phyloP scores from a whole-genome alignment of 2,329 filamentous ascomycete genomes.

The Septoria linicola region DNA sequence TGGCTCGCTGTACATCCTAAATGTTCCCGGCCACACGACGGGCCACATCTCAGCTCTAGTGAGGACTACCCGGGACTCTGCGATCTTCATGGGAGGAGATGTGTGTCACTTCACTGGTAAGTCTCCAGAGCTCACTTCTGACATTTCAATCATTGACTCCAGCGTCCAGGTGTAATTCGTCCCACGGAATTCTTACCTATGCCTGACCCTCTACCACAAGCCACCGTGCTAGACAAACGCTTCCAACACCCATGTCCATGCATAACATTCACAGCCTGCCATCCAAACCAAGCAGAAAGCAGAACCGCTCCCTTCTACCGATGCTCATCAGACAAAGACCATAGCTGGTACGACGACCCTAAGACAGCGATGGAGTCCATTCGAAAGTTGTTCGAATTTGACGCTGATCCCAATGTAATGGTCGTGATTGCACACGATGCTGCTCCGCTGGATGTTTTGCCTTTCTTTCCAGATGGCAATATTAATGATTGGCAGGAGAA shows the following conservation, averaged over 20 bases:
- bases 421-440: slow-evolving; percentile 29
- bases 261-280: slow-evolving; percentile 25
- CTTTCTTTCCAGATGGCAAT: slow-evolving; percentile 26
- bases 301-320: slow-evolving; percentile 24
- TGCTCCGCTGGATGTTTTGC: slow-evolving; percentile 20
- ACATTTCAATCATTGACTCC: neutral
- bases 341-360: slow-evolving; percentile 27
- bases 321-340: slow-evolving; percentile 19
- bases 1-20: slow-evolving; percentile 45
- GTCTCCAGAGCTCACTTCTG: neutral
- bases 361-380: slow-evolving; percentile 24
- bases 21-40: slow-evolving; percentile 31
- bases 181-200: slow-evolving; percentile 23
- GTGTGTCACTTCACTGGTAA: slow-evolving; percentile 28
- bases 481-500: slow-evolving; percentile 28
- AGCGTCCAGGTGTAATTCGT: slow-evolving; percentile 27
- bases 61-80: slow-evolving; percentile 26
- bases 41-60: slow-evolving; percentile 29
- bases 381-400: slow-evolving; percentile 23
- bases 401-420: slow-evolving; percentile 28
- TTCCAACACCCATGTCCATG: slow-evolving; percentile 24
- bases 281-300: slow-evolving; percentile 20
- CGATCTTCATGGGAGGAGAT: slow-evolving; percentile 31
- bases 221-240: slow-evolving; percentile 22
- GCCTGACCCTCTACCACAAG: slow-evolving; percentile 20